Evolutionary conservation across 495 filamentous ascomycete species (phyloP).

Genomic region (Pyronema omphalodes): DNA sequence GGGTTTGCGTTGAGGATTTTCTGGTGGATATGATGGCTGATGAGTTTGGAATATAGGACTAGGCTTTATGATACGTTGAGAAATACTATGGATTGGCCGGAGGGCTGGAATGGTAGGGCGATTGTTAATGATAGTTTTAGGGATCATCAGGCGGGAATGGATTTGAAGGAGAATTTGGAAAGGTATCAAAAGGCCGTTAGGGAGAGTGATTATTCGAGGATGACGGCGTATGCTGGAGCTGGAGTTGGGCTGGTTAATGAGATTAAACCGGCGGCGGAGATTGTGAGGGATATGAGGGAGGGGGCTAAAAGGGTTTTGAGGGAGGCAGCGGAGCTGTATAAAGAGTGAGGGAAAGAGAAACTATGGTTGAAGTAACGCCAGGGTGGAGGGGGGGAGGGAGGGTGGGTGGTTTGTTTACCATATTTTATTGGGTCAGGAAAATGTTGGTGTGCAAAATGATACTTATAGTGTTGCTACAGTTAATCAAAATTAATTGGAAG

Average conservation of each 20-base stretch:
- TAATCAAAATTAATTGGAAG: too few relatives aligned
- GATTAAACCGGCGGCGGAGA: slow-evolving; percentile 60
- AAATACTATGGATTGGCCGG: slow-evolving; percentile 51
- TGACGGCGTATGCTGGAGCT: slow-evolving; percentile 49
- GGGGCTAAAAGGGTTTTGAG: slow-evolving; percentile 55
- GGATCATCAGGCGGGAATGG: slow-evolving; percentile 38
- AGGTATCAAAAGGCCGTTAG: slow-evolving; percentile 38
- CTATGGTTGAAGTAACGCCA: too few relatives aligned
- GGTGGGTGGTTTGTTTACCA: too few relatives aligned
- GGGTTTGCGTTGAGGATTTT: not conserved
- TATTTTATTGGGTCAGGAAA: too few relatives aligned
- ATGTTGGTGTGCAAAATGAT: too few relatives aligned
- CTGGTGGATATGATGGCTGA: not conserved
- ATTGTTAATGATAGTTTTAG: slow-evolving; percentile 42
- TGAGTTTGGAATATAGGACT: slow-evolving; percentile 25
- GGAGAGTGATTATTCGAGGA: slow-evolving; percentile 39
- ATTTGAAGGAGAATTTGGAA: slow-evolving; percentile 36
- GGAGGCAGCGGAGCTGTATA: slow-evolving; percentile 23
- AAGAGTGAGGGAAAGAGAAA: too few relatives aligned
- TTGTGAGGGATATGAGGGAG: slow-evolving; percentile 72
- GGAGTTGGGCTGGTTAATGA: slow-evolving; percentile 48
- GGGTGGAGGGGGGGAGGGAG: too few relatives aligned
- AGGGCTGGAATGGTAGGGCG: slow-evolving; percentile 40
- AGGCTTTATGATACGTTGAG: slow-evolving; percentile 51
- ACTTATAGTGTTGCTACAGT: too few relatives aligned